Evolutionary conservation across 805 yeast species (phyloP).

Genomic region (Cyberlindnera misumaiensis): DNA sequence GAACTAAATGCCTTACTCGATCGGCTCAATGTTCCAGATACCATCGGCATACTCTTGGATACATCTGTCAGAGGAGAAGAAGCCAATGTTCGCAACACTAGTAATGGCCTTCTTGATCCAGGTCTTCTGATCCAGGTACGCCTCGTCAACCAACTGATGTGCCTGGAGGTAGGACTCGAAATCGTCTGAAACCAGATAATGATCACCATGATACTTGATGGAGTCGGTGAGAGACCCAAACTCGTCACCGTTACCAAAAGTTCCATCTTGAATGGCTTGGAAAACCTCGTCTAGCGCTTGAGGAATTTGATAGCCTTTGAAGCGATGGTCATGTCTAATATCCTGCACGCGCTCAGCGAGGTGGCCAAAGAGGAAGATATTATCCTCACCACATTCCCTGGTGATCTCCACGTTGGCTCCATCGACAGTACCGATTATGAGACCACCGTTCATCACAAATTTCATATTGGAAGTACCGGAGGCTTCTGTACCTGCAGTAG

Average conservation of each 20-base stretch:
- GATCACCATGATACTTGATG: conserved; percentile 69
- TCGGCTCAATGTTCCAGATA: conserved; percentile 89
- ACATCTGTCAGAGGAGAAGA: conserved; percentile 86
- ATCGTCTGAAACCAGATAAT: conserved; percentile 83
- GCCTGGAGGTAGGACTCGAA: conserved; percentile 83
- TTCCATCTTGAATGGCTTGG: conserved; percentile 55
- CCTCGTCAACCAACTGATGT: conserved; percentile 68
- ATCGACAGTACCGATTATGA: conserved; percentile 91
- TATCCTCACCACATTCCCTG: conserved; percentile 88
- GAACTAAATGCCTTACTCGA: conserved; percentile 8
- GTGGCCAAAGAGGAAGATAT: conserved; percentile 87
- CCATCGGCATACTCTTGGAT: conserved; percentile 87
- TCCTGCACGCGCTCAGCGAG: conserved; percentile 87
- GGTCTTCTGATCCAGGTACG: conserved; percentile 54
- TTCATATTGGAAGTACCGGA: conserved; percentile 96
- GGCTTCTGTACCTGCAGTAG: conserved; percentile 97
- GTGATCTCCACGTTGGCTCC: conserved; percentile 96
- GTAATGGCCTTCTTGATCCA: conserved; percentile 76
- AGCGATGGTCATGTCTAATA: conserved; percentile 66
- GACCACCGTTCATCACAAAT: conserved; percentile 89
- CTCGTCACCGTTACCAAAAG: conserved; percentile 64
- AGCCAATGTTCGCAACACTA: conserved; percentile 89
- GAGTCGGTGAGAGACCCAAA: conserved; percentile 64
- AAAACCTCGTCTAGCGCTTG: conserved; percentile 57
- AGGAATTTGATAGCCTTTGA: conserved; percentile 49